phyloP scores from a whole-genome alignment of 805 yeast species.

The Teunomyces lycoperdinae region DNA sequence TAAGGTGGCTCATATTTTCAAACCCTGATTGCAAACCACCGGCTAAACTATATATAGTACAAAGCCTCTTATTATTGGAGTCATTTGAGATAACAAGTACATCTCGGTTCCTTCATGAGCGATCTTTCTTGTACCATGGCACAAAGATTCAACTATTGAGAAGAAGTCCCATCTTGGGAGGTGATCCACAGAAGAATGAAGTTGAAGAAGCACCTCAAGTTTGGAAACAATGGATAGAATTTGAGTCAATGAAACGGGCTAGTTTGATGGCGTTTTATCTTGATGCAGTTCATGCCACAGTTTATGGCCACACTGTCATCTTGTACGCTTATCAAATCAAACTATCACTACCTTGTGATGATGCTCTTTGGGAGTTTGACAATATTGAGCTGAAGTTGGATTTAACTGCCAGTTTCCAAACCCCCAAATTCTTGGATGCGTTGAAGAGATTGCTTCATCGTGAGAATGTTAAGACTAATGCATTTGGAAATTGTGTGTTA shows the following conservation, averaged over 20 bases:
- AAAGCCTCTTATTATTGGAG: conserved; percentile 10
- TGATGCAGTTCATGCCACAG: conserved; percentile 34
- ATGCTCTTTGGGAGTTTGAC: conserved; percentile 25
- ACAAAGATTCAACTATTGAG: conserved; percentile 24
- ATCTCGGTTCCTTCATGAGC: conserved; percentile 8
- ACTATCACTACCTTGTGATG: conserved; percentile 28
- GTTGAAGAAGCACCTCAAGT: conserved; percentile 18
- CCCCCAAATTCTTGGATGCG: conserved; percentile 24
- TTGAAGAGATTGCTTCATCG: conserved; percentile 20
- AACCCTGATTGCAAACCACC: conserved; percentile 11
- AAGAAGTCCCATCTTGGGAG: conserved; percentile 33
- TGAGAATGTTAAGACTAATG: conserved; percentile 17
- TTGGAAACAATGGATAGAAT: conserved; percentile 35
- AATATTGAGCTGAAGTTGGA: conserved; percentile 13
- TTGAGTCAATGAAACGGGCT: conserved; percentile 33
- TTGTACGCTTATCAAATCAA: conserved; percentile 29
- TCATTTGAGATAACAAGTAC: conserved; percentile 10
- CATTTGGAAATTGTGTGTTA: conserved; percentile 17
- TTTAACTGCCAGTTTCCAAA: conserved; percentile 10
- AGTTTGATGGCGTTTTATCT: conserved; percentile 34
- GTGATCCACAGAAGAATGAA: conserved; percentile 34
- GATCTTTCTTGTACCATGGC: conserved; percentile 11
- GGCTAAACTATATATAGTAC: conserved; percentile 11
- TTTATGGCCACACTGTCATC: conserved; percentile 27
- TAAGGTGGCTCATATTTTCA: conserved; percentile 12